These are phyloP conservation scores for Penicillium egyptiacum DNA, from an alignment of 495 filamentous ascomycete genomes.

Conservation along the genomic window DNA sequence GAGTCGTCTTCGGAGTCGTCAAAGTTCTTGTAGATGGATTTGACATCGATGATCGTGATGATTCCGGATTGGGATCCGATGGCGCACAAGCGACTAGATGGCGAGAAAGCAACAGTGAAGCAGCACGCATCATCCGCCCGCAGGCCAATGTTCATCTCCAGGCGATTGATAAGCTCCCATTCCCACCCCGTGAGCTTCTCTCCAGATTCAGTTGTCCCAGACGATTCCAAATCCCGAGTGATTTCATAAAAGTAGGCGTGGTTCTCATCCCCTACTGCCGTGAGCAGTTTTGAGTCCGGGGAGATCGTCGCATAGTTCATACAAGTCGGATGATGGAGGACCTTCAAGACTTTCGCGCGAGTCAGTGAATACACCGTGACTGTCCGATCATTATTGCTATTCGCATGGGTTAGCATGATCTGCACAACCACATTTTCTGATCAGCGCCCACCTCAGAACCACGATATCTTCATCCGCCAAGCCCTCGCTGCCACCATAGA, in stretches of 20 bases:
- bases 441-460: conserved; percentile 56
- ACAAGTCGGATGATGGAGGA: conserved; percentile 68
- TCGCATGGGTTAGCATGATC: conserved; percentile 14
- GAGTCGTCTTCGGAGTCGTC: conserved; percentile 38
- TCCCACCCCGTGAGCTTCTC: conserved; percentile 44
- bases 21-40: conserved; percentile 41
- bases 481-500: conserved; percentile 48
- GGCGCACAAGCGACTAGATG: conserved; percentile 65
- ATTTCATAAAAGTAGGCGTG: conserved; percentile 76
- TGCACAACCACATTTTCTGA: neutral
- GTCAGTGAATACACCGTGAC: conserved; percentile 76
- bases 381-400: conserved; percentile 84
- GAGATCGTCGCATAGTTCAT: conserved; percentile 94
- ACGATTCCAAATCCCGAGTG: conserved; percentile 37
- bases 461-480: conserved; percentile 60
- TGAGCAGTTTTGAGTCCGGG: conserved; percentile 76
- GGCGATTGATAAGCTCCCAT: conserved; percentile 34
- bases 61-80: conserved; percentile 72
- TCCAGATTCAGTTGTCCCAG: conserved; percentile 44
- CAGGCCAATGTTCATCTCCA: conserved; percentile 41
- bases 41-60: conserved; percentile 65
- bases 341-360: conserved; percentile 58
- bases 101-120: conserved; percentile 72
- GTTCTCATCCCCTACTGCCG: conserved; percentile 83
- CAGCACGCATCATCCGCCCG: conserved; percentile 49